A percentile compares a stretch with the other conserved stretches of the same genome.
phyloP scores from a whole-genome alignment of 164 flowering plant genomes.

The Vitis amurensis region DNA sequence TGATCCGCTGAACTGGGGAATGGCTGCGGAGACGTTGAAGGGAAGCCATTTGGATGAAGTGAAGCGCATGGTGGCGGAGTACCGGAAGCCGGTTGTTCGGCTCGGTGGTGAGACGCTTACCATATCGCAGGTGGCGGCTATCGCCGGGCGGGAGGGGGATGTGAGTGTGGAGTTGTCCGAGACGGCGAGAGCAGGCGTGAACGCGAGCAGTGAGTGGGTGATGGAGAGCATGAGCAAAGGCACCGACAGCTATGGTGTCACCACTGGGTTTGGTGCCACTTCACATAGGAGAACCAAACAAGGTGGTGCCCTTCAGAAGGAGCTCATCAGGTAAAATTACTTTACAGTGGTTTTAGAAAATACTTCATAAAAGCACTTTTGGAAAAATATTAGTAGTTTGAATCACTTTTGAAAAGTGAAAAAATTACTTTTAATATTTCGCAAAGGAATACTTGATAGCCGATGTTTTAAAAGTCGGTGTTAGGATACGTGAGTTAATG shows the following conservation, averaged over 20 bases:
- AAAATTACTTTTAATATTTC: too few species aligned
- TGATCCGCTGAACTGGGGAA: slow-evolving; percentile 28
- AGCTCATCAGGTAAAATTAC: slow-evolving; percentile 26
- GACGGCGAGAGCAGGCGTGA: slow-evolving; percentile 27
- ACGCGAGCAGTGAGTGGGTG: slow-evolving; percentile 37
- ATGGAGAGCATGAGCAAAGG: slow-evolving; percentile 29
- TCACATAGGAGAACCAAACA: slow-evolving; percentile 38
- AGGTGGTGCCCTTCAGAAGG: slow-evolving; percentile 36
- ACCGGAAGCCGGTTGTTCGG: slow-evolving; percentile 10
- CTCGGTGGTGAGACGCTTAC: slow-evolving; percentile 8
- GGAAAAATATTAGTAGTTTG: too few species aligned
- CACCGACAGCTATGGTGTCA: slow-evolving; percentile 42
- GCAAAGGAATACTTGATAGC: too few species aligned
- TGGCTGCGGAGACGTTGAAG: slow-evolving; percentile 21
- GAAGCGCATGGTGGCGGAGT: slow-evolving; percentile 15
- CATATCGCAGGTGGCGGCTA: slow-evolving; percentile 15
- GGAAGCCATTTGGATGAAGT: slow-evolving; percentile 31
- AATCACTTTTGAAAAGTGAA: too few species aligned
- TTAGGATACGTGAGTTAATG: too few species aligned
- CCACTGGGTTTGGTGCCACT: slow-evolving; percentile 46
- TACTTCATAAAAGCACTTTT: background rate
- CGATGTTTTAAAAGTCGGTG: too few species aligned
- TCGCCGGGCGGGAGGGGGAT: background rate
- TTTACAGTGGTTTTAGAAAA: background rate
- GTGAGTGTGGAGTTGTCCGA: slow-evolving; percentile 28